Base-by-base conservation (phyloP, 352 stramenopile species). In the Blastocystis hominis region DNA sequence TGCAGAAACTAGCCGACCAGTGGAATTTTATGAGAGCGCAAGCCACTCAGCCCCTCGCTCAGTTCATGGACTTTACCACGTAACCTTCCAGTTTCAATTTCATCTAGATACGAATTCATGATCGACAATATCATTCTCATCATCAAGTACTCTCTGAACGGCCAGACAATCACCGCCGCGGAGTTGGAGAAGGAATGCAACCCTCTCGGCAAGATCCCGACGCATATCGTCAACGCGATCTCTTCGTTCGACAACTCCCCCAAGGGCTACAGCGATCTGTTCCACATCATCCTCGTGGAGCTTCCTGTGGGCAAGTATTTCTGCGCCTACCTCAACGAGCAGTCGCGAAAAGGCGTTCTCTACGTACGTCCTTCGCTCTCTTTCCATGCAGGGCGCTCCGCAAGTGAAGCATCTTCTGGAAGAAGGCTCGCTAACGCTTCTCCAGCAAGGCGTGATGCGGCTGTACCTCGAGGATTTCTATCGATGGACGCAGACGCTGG, bases 71-170 rank as follows among this genome's bases (percentile, higher is more conserved):
- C 84, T 98, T 97, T 90, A 98, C 98, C 91, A 98, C 95, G 86
- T 98, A 76, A 34, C 38, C 15, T 13, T 55, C 15, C 17, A 55
- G 3, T n/a, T 3, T 0, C 10, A 20, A 38, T 55, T 20, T 76
- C 5, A 76, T 1, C 50, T 76, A 76, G 64, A 17, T 84, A 94
- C 89, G 96, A 99, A 92, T 99, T 98, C 91, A 99, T 99, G 96
- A 99, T 99, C 91, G 96, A 98, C 90, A 99, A 99, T 90, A 93
- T 99, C 75, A 98, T 99, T 90, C 91, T 98, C 47, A 92, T 99
- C 46, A 92, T 99, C 66, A 98, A 98, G 90, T 95, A 95, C 79
- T 97, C 95, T 59, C 91, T 99, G 24, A 97, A 94, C 89, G 95
- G 95, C 44, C 59, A 42, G 9, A 54, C 54, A 89, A 93, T 94